Conservation (phyloP, 176 grass and related monocot species). For the Juncus inflexus region DNA sequence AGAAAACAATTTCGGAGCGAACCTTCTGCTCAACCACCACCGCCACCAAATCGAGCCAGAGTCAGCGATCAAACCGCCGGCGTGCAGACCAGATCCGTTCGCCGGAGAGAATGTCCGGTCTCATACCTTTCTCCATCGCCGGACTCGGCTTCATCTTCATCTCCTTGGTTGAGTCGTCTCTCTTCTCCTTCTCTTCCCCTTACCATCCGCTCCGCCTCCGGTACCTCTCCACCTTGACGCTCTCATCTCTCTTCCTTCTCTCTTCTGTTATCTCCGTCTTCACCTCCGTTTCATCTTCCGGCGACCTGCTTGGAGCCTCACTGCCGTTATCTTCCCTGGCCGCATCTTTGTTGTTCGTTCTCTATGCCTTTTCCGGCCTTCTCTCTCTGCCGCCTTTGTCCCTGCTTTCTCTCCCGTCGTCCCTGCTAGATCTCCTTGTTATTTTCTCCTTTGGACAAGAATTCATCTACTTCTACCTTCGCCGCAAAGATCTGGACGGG, state of each 20-base stretch:
- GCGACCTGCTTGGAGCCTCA: conserved; percentile 44
- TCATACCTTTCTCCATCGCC: conserved; percentile 59
- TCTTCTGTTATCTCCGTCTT: conserved; percentile 38
- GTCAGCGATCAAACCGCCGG: neutral
- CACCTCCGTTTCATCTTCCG: neutral
- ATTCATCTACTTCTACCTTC: conserved; percentile 71
- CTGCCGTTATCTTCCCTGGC: conserved; percentile 63
- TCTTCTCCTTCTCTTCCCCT: conserved; percentile 26
- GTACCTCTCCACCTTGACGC: conserved; percentile 25
- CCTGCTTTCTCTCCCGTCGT: conserved; percentile 33
- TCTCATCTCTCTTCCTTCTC: conserved; percentile 49
- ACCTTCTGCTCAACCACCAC: no score
- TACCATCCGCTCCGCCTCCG: conserved; percentile 37
- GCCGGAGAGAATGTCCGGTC: conserved; percentile 44
- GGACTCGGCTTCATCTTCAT: conserved; percentile 68
- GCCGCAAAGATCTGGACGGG: conserved; percentile 50
- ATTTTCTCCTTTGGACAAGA: conserved; percentile 61
- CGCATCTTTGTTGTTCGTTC: conserved; percentile 65
- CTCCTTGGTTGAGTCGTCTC: conserved; percentile 48
- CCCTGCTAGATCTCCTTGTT: conserved; percentile 76
- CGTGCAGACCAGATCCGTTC: conserved; percentile 26
- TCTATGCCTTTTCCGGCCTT: conserved; percentile 57
- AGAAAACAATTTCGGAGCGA: no score
- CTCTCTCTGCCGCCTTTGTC: conserved; percentile 23
- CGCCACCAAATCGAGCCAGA: no score